phyloP scores from a whole-genome alignment of 371 early-diverging fungal species.

The Coemansia sp. region DNA sequence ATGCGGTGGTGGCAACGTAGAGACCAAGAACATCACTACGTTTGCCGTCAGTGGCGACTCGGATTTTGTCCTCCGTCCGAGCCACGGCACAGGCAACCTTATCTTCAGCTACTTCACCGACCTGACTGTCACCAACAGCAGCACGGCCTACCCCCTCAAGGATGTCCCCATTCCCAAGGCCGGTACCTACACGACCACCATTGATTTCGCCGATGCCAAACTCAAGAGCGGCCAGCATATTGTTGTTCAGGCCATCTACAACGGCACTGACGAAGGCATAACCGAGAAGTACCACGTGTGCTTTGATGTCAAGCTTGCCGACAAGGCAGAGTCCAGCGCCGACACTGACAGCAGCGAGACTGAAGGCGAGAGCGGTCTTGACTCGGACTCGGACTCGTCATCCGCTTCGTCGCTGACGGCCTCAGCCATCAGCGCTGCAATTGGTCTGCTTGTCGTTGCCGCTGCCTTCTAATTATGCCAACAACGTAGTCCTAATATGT shows the following conservation, averaged over 20 bases:
- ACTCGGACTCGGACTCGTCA: not conserved
- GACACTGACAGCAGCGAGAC: not conserved
- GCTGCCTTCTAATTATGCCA: conserved; percentile 2
- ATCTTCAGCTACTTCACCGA: conserved; percentile 49
- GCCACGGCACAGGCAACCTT: conserved; percentile 42
- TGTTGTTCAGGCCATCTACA: conserved; percentile 49
- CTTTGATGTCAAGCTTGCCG: conserved; percentile 47
- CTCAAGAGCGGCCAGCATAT: conserved; percentile 42
- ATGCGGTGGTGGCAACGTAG: conserved; percentile 42
- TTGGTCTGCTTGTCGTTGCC: conserved; percentile 25
- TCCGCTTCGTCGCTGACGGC: conserved; percentile 7
- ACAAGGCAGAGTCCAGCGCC: not conserved
- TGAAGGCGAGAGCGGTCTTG: conserved; percentile 5
- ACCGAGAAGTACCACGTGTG: conserved; percentile 43
- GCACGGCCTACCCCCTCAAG: conserved; percentile 16
- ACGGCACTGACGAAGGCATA: conserved; percentile 33
- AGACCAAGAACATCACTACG: conserved; percentile 39
- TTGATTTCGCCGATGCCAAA: conserved; percentile 34
- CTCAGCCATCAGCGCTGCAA: conserved; percentile 20
- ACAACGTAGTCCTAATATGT: not conserved
- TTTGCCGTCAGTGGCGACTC: conserved; percentile 28
- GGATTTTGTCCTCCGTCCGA: conserved; percentile 29
- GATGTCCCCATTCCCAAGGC: conserved; percentile 24
- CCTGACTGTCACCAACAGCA: conserved; percentile 26
- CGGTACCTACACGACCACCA: conserved; percentile 22